Evolutionary conservation across 306 rosid genomes (phyloP).

Genomic region (Ceratonia siliqua): DNA sequence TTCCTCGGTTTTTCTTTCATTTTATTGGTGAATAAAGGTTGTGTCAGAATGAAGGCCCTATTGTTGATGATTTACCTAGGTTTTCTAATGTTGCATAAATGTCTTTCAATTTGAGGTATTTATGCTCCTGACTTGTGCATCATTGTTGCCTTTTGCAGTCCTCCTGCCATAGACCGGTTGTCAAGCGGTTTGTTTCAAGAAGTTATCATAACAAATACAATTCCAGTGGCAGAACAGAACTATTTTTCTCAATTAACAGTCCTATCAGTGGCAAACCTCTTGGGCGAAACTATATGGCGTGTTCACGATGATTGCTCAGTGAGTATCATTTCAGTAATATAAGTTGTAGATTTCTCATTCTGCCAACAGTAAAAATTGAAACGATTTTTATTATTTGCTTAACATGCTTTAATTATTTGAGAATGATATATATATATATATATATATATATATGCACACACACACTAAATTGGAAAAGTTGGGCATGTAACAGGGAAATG

Average conservation of each 20-base stretch:
- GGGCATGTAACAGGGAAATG: background rate
- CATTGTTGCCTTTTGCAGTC: constrained; percentile 58
- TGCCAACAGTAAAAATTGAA: background rate
- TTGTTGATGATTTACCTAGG: background rate
- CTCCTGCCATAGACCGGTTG: constrained; percentile 93
- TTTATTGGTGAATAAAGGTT: background rate
- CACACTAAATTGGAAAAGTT: constrained; percentile 8
- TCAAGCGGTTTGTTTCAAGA: constrained; percentile 94
- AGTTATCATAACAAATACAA: constrained; percentile 89
- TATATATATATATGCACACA: background rate
- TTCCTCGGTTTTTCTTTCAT: too few species aligned
- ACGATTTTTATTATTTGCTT: background rate
- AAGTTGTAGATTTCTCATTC: constrained; percentile 11
- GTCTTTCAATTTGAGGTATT: background rate
- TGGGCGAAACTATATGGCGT: constrained; percentile 99
- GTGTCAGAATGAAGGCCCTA: background rate
- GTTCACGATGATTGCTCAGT: constrained; percentile 99
- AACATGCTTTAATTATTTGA: background rate
- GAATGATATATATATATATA: background rate
- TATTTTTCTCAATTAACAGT: constrained; percentile 91
- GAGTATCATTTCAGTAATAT: constrained; percentile 73
- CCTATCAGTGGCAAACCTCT: constrained; percentile 92
- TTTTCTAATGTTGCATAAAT: background rate
- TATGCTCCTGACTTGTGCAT: background rate
- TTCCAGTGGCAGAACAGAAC: constrained; percentile 79